phyloP scores from a whole-genome alignment of 1,284 basidiomycete species.

The Ustilago nuda region DNA sequence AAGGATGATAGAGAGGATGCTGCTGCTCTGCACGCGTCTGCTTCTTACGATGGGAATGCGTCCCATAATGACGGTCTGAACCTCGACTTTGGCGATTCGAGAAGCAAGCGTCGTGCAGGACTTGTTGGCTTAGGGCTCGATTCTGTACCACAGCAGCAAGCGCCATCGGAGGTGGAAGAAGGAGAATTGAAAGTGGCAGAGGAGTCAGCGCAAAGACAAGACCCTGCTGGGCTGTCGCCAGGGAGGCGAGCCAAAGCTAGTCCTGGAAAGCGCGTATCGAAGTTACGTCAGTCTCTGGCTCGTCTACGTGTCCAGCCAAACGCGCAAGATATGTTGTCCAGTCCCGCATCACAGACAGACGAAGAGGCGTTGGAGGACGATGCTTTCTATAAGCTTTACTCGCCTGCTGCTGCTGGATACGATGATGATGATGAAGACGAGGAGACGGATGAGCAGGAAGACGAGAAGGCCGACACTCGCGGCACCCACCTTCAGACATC shows the following conservation, averaged over 20 bases:
- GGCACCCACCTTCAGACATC: not conserved
- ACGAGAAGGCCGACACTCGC: not conserved
- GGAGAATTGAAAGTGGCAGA: not conserved
- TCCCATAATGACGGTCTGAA: slow-evolving; percentile 20
- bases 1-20: not conserved
- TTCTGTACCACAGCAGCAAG: slow-evolving; percentile 5
- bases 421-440: slow-evolving; percentile 42
- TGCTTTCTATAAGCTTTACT: slow-evolving; percentile 50
- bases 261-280: slow-evolving; percentile 11
- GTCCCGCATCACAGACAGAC: slow-evolving; percentile 30
- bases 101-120: slow-evolving; percentile 28
- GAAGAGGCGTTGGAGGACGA: slow-evolving; percentile 46
- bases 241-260: not conserved
- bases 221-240: not conserved
- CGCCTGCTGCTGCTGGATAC: slow-evolving; percentile 27
- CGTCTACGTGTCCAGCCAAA: slow-evolving; percentile 14
- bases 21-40: not conserved
- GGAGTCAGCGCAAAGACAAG: not conserved
- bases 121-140: slow-evolving; percentile 38
- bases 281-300: slow-evolving; percentile 9
- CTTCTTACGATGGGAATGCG: slow-evolving; percentile 2
- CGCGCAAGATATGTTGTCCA: slow-evolving; percentile 29
- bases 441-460: slow-evolving; percentile 25
- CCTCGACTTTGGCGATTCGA: slow-evolving; percentile 19
- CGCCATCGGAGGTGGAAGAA: not conserved